A percentile compares a stretch with the other conserved stretches of the same genome.
Evolutionary conservation across 192 early-diverging fungal species (phyloP).

Genomic region (Coemansia aciculifera): DNA sequence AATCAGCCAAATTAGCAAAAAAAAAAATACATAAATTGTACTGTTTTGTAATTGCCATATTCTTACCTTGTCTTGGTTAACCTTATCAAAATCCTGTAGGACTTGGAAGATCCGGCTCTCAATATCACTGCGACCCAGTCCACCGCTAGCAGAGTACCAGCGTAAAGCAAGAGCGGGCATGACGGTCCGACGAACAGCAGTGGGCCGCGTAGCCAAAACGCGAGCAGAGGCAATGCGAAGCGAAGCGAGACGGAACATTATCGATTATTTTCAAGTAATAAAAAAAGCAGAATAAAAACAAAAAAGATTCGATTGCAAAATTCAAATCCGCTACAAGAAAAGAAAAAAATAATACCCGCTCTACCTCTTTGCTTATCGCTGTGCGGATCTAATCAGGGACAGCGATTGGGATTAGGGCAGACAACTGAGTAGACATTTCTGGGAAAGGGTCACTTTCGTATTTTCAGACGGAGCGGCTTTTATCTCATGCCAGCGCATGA

Average conservation of each 20-base stretch:
- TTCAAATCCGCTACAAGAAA: background rate
- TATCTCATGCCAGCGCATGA: too few species aligned
- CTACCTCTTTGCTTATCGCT: background rate
- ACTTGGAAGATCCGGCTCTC: constrained; percentile 87
- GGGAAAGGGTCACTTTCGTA: too few species aligned
- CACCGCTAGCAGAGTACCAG: constrained; percentile 74
- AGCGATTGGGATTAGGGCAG: too few species aligned
- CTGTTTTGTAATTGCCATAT: background rate
- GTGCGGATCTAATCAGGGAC: background rate
- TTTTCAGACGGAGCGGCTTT: too few species aligned
- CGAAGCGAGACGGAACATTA: constrained; percentile 45
- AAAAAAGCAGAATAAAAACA: constrained; percentile 3
- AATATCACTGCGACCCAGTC: constrained; percentile 67
- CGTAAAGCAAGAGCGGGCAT: constrained; percentile 49
- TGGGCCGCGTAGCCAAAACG: constrained; percentile 1
- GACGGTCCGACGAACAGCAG: background rate
- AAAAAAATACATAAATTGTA: background rate
- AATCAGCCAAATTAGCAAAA: background rate
- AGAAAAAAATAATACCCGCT: background rate
- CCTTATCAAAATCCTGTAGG: constrained; percentile 95
- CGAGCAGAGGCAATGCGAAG: constrained; percentile 23
- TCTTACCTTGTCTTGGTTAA: constrained; percentile 86
- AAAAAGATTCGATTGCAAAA: background rate
- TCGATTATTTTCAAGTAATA: background rate
- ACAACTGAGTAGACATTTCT: too few species aligned